Conservation (phyloP, 805 yeast species). For the Starmerella sirachaensis region DNA sequence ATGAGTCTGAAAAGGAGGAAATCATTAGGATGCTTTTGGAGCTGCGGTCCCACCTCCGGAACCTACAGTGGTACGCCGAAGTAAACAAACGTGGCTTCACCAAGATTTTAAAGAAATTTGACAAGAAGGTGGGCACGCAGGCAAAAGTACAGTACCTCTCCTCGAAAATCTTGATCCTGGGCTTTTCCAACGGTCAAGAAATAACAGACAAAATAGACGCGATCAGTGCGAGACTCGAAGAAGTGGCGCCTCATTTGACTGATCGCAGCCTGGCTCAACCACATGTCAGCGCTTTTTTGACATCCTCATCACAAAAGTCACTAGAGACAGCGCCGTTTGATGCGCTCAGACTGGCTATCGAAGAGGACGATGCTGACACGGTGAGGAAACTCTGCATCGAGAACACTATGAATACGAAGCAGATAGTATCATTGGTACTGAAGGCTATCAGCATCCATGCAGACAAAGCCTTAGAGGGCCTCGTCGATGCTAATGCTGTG, state of each 20-base stretch:
- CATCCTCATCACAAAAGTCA: no score
- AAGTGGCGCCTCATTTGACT: conserved; percentile 24
- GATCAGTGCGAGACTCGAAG: conserved; percentile 23
- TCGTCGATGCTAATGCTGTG: conserved; percentile 50
- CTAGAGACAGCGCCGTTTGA: conserved; percentile 2
- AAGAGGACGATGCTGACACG: conserved; percentile 35
- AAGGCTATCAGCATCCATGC: conserved; percentile 21
- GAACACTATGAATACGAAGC: conserved; percentile 40
- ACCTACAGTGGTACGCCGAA: conserved; percentile 88
- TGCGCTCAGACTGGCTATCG: conserved; percentile 23
- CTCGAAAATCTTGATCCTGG: conserved; percentile 59
- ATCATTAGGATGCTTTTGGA: conserved; percentile 59
- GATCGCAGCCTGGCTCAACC: background rate
- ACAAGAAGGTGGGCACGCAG: conserved; percentile 61
- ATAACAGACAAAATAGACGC: conserved; percentile 39
- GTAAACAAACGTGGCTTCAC: conserved; percentile 80
- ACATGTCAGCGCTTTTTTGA: no score
- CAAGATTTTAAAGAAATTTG: conserved; percentile 79
- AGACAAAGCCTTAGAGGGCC: no score
- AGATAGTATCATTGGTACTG: conserved; percentile 20
- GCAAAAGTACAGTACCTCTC: conserved; percentile 46
- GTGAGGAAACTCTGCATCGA: conserved; percentile 33
- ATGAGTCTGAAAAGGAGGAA: conserved; percentile 51
- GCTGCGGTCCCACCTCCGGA: conserved; percentile 60
- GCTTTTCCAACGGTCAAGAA: conserved; percentile 64